phyloP scores from a whole-genome alignment of 1,284 basidiomycete genomes.

The Leccinum cinnamomeum region DNA sequence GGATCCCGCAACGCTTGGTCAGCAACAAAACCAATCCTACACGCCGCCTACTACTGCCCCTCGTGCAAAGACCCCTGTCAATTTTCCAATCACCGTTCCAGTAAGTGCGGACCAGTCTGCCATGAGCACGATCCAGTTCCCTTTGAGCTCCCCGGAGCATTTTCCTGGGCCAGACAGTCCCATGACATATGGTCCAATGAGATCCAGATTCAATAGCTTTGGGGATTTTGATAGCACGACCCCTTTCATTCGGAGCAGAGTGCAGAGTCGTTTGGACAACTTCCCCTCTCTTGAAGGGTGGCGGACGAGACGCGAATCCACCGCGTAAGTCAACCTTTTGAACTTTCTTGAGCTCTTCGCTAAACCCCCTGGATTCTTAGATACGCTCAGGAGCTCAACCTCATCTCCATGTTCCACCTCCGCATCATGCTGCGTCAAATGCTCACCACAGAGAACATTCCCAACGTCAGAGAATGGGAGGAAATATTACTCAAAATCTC shows the following conservation, averaged over 20 bases:
- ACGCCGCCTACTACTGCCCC: slow-evolving; percentile 41
- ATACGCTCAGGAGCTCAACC: slow-evolving; percentile 79
- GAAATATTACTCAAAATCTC: slow-evolving; percentile 79
- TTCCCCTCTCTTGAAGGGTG: slow-evolving; percentile 65
- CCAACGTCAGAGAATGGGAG: slow-evolving; percentile 84
- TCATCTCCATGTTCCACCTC: slow-evolving; percentile 84
- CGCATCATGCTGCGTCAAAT: slow-evolving; percentile 88
- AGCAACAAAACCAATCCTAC: slow-evolving; percentile 38
- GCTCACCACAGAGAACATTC: slow-evolving; percentile 75
- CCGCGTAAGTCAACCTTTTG: slow-evolving; percentile 55
- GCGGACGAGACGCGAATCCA: slow-evolving; percentile 79
- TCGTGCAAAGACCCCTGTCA: slow-evolving; percentile 52
- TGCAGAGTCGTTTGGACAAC: slow-evolving; percentile 70
- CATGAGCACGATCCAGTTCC: slow-evolving; percentile 55
- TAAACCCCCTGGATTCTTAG: slow-evolving; percentile 36
- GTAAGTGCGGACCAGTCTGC: slow-evolving; percentile 46
- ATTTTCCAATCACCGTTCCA: slow-evolving; percentile 53
- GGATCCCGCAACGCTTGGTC: slow-evolving; percentile 47
- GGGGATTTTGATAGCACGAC: slow-evolving; percentile 66
- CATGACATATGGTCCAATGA: slow-evolving; percentile 44
- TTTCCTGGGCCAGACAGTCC: slow-evolving; percentile 52
- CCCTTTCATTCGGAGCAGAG: slow-evolving; percentile 79
- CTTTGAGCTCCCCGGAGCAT: slow-evolving; percentile 71
- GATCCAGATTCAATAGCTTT: slow-evolving; percentile 65
- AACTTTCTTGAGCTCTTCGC: neutral